Evolutionary conservation across 2,329 filamentous ascomycete genomes (phyloP).

Genomic region (Septoria linicola): DNA sequence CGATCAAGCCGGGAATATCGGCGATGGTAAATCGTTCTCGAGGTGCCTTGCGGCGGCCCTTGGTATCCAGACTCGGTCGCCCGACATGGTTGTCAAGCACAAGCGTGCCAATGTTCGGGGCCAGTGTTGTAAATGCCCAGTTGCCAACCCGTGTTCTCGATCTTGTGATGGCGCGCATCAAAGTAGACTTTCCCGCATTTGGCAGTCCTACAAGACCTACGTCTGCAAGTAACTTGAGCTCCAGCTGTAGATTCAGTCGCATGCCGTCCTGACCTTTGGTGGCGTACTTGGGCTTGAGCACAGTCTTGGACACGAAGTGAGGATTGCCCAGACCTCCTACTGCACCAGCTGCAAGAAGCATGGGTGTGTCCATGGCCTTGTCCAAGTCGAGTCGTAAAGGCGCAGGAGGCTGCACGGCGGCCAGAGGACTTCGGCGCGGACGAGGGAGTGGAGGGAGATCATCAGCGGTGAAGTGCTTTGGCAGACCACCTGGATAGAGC

Average conservation of each 20-base stretch:
- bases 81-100: conserved; percentile 85
- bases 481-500: conserved; percentile 75
- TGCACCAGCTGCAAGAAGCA: conserved; percentile 82
- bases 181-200: conserved; percentile 93
- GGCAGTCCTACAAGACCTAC: conserved; percentile 91
- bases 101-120: conserved; percentile 93
- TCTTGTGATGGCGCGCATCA: conserved; percentile 82
- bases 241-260: conserved; percentile 76
- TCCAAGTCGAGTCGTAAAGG: conserved; percentile 63
- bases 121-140: conserved; percentile 95
- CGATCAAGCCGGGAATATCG: conserved; percentile 90
- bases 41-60: conserved; percentile 50
- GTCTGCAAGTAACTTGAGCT: conserved; percentile 92
- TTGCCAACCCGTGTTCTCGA: conserved; percentile 85
- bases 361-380: conserved; percentile 74
- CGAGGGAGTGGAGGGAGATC: conserved; percentile 59
- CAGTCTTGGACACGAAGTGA: conserved; percentile 78
- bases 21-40: conserved; percentile 87
- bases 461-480: conserved; percentile 64
- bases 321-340: conserved; percentile 91
- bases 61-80: conserved; percentile 58
- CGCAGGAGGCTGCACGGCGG: conserved; percentile 66
- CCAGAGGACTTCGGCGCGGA: conserved; percentile 57
- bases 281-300: conserved; percentile 77
- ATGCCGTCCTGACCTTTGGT: conserved; percentile 81